Percentiles rank a stretch among this genome's conserved stretches.
phyloP scores from a whole-genome alignment of 1,284 basidiomycete species.

The Cryptococcus wingfieldii region DNA sequence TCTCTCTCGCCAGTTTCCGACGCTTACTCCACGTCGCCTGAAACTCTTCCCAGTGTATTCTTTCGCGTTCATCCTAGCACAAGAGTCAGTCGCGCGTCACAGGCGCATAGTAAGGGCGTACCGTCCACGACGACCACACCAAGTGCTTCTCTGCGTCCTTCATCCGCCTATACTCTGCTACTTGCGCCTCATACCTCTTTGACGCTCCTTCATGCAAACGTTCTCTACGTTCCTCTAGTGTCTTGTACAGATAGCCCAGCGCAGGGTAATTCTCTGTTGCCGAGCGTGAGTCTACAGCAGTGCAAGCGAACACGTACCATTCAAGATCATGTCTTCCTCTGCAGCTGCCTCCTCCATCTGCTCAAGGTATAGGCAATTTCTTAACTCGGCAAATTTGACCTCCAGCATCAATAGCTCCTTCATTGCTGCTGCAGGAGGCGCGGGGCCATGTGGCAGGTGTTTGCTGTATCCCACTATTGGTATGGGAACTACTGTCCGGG shows the following conservation, averaged over 20 bases:
- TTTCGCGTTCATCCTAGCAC: conserved; percentile 41
- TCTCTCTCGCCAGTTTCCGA: conserved; percentile 53
- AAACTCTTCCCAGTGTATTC: conserved; percentile 51
- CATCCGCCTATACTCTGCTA: conserved; percentile 48
- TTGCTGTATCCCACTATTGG: not conserved
- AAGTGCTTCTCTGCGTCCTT: conserved; percentile 47
- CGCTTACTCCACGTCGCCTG: conserved; percentile 53
- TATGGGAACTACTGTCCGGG: too few relatives aligned
- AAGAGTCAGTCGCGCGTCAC: not conserved
- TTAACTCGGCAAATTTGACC: conserved; percentile 55
- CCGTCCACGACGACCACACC: conserved; percentile 54
- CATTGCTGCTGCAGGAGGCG: conserved; percentile 51
- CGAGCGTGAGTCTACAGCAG: not conserved
- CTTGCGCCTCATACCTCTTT: conserved; percentile 45
- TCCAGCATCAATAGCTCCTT: conserved; percentile 55
- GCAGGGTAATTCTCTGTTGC: conserved; percentile 53
- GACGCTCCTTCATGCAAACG: conserved; percentile 43
- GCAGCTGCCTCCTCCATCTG: conserved; percentile 54
- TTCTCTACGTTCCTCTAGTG: conserved; percentile 37
- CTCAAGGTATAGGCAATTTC: conserved; percentile 56
- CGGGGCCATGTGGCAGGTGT: conserved; percentile 35
- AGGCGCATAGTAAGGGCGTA: conserved; percentile 19
- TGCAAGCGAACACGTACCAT: conserved; percentile 43
- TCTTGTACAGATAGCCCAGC: conserved; percentile 50
- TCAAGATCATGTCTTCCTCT: conserved; percentile 55